These are phyloP conservation scores for Geotrichum aggregatum DNA, from an alignment of 1,139 yeast genomes.

Conservation along the genomic window DNA sequence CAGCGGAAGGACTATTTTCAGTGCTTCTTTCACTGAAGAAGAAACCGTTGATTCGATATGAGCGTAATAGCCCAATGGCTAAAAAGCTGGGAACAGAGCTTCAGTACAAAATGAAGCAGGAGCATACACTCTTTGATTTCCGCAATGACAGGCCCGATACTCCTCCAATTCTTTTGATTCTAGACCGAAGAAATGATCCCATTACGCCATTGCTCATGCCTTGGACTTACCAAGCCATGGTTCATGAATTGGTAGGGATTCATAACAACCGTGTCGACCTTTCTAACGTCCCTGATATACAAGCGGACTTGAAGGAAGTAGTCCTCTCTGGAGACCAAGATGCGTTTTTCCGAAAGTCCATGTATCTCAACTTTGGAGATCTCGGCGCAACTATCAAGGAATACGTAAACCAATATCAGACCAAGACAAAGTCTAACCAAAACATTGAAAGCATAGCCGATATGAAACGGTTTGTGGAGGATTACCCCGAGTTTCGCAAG, in stretches of 20 bases:
- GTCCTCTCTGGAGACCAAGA: slow-evolving; percentile 68
- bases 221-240: slow-evolving; percentile 98
- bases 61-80: slow-evolving; percentile 58
- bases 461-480: slow-evolving; percentile 83
- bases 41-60: slow-evolving; percentile 76
- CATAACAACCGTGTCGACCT: slow-evolving; percentile 74
- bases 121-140: slow-evolving; percentile 61
- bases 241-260: slow-evolving; percentile 84
- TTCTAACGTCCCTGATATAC: slow-evolving; percentile 44
- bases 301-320: slow-evolving; percentile 53
- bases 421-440: slow-evolving; percentile 68
- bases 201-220: slow-evolving; percentile 87
- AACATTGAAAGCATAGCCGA: slow-evolving; percentile 76
- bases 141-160: slow-evolving; percentile 49
- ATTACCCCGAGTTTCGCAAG: slow-evolving; percentile 88
- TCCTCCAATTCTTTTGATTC: slow-evolving; percentile 68
- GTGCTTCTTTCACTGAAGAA: slow-evolving; percentile 66
- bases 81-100: slow-evolving; percentile 68
- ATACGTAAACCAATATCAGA: slow-evolving; percentile 78
- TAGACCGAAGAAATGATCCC: slow-evolving; percentile 87
- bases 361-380: slow-evolving; percentile 91
- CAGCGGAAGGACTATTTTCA: slow-evolving; percentile 55
- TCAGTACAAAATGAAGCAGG: slow-evolving; percentile 38
- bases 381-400: slow-evolving; percentile 82
- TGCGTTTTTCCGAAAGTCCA: slow-evolving; percentile 67